Evolutionary conservation across 1,139 yeast genomes (phyloP).

Genomic region (Pichiaceae sp.): DNA sequence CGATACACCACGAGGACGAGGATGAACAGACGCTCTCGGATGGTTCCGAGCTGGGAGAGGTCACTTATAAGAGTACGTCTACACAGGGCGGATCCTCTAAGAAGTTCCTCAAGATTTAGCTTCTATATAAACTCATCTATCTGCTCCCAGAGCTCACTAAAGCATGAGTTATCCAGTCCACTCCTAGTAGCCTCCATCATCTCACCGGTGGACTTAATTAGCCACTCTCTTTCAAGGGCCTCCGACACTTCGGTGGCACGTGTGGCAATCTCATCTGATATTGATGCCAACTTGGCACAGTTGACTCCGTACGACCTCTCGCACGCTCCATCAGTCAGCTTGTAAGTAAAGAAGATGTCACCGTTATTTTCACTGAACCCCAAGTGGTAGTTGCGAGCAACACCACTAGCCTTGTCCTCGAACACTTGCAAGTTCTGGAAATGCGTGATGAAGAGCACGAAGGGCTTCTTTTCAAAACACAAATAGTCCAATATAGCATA

Average conservation of each 20-base stretch:
- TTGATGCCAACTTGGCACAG: constrained; percentile 65
- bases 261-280: constrained; percentile 42
- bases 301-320: constrained; percentile 68
- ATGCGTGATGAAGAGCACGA: constrained; percentile 79
- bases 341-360: constrained; percentile 50
- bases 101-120: constrained; percentile 20
- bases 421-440: constrained; percentile 64
- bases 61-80: constrained; percentile 43
- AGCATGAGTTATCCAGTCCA: constrained; percentile 2
- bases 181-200: constrained; percentile 4
- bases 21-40: constrained; percentile 39
- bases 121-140: not conserved
- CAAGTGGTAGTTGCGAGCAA: constrained; percentile 64
- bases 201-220: constrained; percentile 6
- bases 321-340: constrained; percentile 49
- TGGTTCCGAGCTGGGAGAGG: constrained; percentile 52
- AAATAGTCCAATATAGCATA: constrained; percentile 65
- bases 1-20: constrained; percentile 60
- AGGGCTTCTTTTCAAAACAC: constrained; percentile 32
- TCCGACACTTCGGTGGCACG: constrained; percentile 42
- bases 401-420: constrained; percentile 30
- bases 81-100: constrained; percentile 9
- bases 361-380: constrained; percentile 41
- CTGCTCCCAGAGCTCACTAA: constrained; percentile 4
- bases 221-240: constrained; percentile 25